Conservation (phyloP, 2,329 filamentous ascomycete genomes). For the Epichloe typhina region DNA sequence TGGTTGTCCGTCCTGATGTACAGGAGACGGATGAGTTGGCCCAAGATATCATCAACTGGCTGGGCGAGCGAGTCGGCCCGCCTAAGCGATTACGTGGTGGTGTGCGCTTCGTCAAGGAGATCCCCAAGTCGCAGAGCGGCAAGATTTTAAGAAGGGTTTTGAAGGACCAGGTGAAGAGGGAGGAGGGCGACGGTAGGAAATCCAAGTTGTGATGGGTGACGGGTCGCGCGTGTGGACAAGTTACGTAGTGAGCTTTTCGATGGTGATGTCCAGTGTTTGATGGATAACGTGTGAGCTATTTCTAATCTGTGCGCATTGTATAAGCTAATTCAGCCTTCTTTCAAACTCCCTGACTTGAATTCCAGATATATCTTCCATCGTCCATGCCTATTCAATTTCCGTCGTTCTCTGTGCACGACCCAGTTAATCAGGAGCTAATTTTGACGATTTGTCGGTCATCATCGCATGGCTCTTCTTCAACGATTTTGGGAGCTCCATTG, state of each 20-base stretch:
- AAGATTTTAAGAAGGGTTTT: slow-evolving; percentile 38
- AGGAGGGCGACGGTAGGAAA: slow-evolving; percentile 16
- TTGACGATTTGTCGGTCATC: too few relatives aligned
- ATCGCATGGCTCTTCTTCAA: too few relatives aligned
- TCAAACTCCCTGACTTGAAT: too few relatives aligned
- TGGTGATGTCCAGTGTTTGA: background rate
- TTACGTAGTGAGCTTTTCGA: background rate
- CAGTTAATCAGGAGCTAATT: too few relatives aligned
- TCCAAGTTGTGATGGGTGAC: slow-evolving; percentile 22
- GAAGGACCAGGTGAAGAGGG: slow-evolving; percentile 27
- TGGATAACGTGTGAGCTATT: too few relatives aligned
- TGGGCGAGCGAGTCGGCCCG: slow-evolving; percentile 45
- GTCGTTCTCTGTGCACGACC: too few relatives aligned
- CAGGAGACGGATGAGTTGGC: slow-evolving; percentile 19
- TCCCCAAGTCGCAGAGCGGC: slow-evolving; percentile 54
- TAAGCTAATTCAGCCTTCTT: too few relatives aligned
- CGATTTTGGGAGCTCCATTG: background rate
- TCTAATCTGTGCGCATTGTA: background rate
- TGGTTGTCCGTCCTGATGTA: slow-evolving; percentile 24
- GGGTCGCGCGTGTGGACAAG: background rate
- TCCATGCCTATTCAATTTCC: too few relatives aligned
- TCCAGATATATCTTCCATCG: too few relatives aligned
- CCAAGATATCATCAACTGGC: slow-evolving; percentile 23
- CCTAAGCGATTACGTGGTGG: slow-evolving; percentile 61
- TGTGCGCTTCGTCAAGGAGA: slow-evolving; percentile 50